Evolutionary conservation across 129 eudicot species (phyloP).

Genomic region (Escallonia herrerae): DNA sequence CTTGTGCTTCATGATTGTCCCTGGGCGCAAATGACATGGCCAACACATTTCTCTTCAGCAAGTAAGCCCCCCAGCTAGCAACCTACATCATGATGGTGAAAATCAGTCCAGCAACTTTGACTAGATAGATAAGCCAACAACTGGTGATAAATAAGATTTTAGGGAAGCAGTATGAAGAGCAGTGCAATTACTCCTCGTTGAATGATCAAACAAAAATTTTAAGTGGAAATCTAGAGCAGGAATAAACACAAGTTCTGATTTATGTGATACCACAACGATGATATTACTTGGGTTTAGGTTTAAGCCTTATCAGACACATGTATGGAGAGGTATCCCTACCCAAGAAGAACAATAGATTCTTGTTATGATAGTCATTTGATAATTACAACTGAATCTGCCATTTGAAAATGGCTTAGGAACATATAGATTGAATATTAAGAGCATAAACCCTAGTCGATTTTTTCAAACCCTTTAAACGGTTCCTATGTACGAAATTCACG

Average conservation of each 20-base stretch:
- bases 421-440: too few relatives aligned
- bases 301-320: too few relatives aligned
- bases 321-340: too few relatives aligned
- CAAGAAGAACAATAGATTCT: neutral
- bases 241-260: neutral
- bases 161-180: too few relatives aligned
- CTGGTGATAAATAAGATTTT: neutral
- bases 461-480: neutral
- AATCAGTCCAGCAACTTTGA: slow-evolving; percentile 7
- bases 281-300: too few relatives aligned
- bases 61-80: slow-evolving; percentile 98
- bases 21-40: slow-evolving; percentile 94
- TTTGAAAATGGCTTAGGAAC: too few relatives aligned
- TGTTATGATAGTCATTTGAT: neutral
- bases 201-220: neutral
- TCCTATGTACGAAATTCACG: neutral
- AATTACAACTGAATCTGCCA: neutral
- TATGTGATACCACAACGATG: too few relatives aligned
- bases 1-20: slow-evolving; percentile 98
- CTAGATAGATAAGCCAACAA: neutral
- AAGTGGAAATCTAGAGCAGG: neutral
- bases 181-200: neutral
- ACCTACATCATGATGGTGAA: slow-evolving; percentile 34
- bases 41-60: slow-evolving; percentile 82
- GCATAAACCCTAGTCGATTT: neutral